These are phyloP conservation scores for Colletotrichum spinosum DNA, from an alignment of 2,329 filamentous ascomycete species.

Conservation along the genomic window DNA sequence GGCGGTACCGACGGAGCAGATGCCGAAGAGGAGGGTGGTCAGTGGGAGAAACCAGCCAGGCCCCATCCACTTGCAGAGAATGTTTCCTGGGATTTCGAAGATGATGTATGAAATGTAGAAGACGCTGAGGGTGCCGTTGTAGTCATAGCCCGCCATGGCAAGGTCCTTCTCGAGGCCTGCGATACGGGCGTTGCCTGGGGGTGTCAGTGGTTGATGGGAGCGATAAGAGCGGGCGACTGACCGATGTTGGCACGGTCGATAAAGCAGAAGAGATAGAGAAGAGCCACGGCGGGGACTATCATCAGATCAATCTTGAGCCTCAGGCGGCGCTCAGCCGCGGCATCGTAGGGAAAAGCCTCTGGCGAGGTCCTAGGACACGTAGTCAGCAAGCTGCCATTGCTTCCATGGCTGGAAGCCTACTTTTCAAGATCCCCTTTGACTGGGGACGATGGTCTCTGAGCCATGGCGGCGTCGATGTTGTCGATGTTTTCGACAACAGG, in stretches of 20 bases:
- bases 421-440: slow-evolving; percentile 15
- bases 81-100: slow-evolving; percentile 73
- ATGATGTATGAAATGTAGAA: slow-evolving; percentile 76
- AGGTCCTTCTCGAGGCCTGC: slow-evolving; percentile 70
- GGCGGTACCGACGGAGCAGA: slow-evolving; percentile 69
- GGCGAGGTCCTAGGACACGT: neutral
- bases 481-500: slow-evolving; percentile 23
- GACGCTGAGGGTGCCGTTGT: slow-evolving; percentile 69
- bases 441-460: slow-evolving; percentile 3
- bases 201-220: slow-evolving; percentile 1
- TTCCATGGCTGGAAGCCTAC: neutral
- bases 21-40: slow-evolving; percentile 68
- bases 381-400: neutral
- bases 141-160: slow-evolving; percentile 65
- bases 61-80: slow-evolving; percentile 72
- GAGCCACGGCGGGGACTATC: slow-evolving; percentile 70
- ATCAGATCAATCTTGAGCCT: slow-evolving; percentile 70
- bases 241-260: slow-evolving; percentile 77
- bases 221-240: slow-evolving; percentile 42
- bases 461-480: slow-evolving; percentile 21
- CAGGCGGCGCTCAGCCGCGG: slow-evolving; percentile 51
- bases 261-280: slow-evolving; percentile 75
- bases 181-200: slow-evolving; percentile 67
- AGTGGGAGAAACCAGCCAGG: slow-evolving; percentile 74
- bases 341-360: slow-evolving; percentile 40